phyloP scores from a whole-genome alignment of 352 stramenopile genomes.

The Pythium sukuiense region DNA sequence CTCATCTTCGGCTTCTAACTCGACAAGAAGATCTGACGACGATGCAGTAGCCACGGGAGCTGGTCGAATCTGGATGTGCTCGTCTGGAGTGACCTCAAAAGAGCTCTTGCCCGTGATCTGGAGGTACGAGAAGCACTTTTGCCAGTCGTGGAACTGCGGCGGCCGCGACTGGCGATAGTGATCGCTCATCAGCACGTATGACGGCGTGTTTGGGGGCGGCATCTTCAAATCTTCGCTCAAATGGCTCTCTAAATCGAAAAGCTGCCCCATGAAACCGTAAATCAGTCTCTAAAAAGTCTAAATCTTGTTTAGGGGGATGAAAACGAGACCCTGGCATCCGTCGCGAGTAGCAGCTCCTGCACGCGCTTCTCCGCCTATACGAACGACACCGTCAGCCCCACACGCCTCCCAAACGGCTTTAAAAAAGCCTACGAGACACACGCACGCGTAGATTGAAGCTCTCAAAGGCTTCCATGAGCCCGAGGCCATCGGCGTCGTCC shows the following conservation, averaged over 20 bases:
- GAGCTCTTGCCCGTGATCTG: slow-evolving; percentile 32
- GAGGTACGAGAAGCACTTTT: slow-evolving; percentile 48
- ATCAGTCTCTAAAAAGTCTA: not conserved
- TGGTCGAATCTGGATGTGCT: slow-evolving; percentile 39
- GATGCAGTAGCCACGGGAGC: not conserved
- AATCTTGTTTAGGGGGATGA: not conserved
- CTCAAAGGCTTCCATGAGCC: slow-evolving; percentile 50
- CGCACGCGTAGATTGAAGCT: slow-evolving; percentile 51
- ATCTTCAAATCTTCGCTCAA: slow-evolving; percentile 1
- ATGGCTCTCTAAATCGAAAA: slow-evolving; percentile 3
- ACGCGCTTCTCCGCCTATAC: slow-evolving; percentile 43
- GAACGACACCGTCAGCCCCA: not conserved
- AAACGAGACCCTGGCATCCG: slow-evolving; percentile 30
- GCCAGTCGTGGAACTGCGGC: slow-evolving; percentile 47
- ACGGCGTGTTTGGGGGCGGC: slow-evolving; percentile 21
- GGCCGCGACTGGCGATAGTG: slow-evolving; percentile 41
- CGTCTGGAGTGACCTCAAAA: slow-evolving; percentile 31
- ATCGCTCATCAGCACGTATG: slow-evolving; percentile 54
- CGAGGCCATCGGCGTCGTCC: not conserved
- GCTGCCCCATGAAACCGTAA: not conserved
- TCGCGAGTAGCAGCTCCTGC: slow-evolving; percentile 35
- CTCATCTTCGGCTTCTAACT: too few relatives aligned
- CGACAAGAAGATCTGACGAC: too few relatives aligned
- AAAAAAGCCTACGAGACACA: too few relatives aligned
- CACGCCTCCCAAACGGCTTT: too few relatives aligned